A percentile compares a stretch with the other conserved stretches of the same genome.
Evolutionary conservation across 2,329 filamentous ascomycete genomes (phyloP).

Genomic region (Fusarium napiforme): DNA sequence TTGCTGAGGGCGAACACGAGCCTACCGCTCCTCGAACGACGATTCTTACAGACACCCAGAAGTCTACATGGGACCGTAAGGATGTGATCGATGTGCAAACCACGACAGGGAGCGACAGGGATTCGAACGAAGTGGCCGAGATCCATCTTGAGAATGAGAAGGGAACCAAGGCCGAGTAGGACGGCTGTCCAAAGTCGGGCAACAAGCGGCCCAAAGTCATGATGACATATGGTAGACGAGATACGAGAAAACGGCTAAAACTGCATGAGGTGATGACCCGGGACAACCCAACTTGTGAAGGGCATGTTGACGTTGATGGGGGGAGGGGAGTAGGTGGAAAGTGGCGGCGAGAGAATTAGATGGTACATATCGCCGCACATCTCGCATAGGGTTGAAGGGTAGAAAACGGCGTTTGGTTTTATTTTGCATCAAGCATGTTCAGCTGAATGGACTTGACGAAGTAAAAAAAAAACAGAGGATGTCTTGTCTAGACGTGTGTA

Average conservation of each 20-base stretch:
- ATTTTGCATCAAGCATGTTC: constrained; percentile 31
- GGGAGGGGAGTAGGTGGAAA: constrained; percentile 35
- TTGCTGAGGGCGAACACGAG: constrained; percentile 21
- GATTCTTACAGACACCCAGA: constrained; percentile 46
- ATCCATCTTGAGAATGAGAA: constrained; percentile 60
- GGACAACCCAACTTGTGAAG: constrained; percentile 16
- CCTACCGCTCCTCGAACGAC: constrained; percentile 25
- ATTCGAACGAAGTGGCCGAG: constrained; percentile 60
- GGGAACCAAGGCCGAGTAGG: constrained; percentile 40
- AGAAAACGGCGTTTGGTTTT: constrained; percentile 32
- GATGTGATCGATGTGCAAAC: constrained; percentile 55
- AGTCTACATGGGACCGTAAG: constrained; percentile 50
- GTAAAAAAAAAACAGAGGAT: background rate
- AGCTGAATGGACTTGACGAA: constrained; percentile 9
- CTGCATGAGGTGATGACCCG: constrained; percentile 23
- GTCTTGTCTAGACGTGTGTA: constrained; percentile 17
- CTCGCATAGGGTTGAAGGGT: constrained; percentile 17
- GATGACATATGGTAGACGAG: constrained; percentile 24
- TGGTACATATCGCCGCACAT: constrained; percentile 7
- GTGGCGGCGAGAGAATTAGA: constrained; percentile 32
- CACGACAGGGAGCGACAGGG: constrained; percentile 49
- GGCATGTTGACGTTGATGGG: constrained; percentile 25
- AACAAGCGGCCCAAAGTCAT: constrained; percentile 18
- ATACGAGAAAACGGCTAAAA: constrained; percentile 32
- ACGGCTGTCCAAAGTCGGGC: constrained; percentile 11